Evolutionary conservation across 805 yeast species (phyloP).

Genomic region (Yarrowia sp.): DNA sequence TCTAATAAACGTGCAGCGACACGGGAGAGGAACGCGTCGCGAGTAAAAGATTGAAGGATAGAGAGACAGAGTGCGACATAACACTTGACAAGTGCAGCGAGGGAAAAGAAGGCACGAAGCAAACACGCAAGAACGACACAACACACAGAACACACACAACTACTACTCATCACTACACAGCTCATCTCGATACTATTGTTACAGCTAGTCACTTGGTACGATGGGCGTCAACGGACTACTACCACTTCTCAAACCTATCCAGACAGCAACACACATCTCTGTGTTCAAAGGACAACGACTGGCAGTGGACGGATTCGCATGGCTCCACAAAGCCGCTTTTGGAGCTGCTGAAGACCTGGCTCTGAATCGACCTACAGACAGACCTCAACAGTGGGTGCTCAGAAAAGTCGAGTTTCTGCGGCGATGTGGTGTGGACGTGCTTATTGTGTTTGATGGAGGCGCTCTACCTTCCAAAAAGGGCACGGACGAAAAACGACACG

Average conservation of each 20-base stretch:
- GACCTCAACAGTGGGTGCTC: conserved; percentile 52
- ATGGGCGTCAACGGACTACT: conserved; percentile 85
- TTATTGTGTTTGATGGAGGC: conserved; percentile 92
- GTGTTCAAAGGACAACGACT: conserved; percentile 68
- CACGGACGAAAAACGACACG: conserved; percentile 66
- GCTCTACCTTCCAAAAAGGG: conserved; percentile 71
- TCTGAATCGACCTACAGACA: conserved; percentile 59
- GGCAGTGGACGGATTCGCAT: conserved; percentile 95
- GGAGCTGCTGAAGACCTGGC: conserved; percentile 84
- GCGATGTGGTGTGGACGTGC: conserved; percentile 71
- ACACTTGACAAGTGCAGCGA: neutral
- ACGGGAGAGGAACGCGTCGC: neutral
- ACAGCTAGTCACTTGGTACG: neutral
- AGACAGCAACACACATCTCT: conserved; percentile 55
- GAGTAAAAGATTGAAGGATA: neutral
- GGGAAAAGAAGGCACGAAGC: neutral
- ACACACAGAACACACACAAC: neutral
- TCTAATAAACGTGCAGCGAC: neutral
- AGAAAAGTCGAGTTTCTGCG: conserved; percentile 64
- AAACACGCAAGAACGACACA: neutral
- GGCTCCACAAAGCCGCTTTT: conserved; percentile 87
- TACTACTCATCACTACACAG: neutral
- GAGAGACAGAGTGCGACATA: neutral
- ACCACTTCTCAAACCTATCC: conserved; percentile 74
- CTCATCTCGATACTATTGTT: no score